Evolutionary conservation across 768 basidiomycete species (phyloP), one percentile per base, ranked within the genome.

Genomic region (Galerina sulciceps): DNA sequence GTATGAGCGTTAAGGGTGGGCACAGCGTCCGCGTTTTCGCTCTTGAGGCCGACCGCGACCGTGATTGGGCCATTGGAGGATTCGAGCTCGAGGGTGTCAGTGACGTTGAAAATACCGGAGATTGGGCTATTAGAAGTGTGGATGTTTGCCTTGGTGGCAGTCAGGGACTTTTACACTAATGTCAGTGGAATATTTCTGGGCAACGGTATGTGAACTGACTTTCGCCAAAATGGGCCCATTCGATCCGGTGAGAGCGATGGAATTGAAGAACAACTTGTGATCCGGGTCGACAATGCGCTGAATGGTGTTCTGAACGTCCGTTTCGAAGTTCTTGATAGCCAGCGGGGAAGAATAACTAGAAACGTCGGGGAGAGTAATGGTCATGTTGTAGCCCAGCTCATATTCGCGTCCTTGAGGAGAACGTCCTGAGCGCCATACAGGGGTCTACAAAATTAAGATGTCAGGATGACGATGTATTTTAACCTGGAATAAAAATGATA

Each of bases 31-130:
- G 17, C 20, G 15, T 55, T 40, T 26, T 26, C 22, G 11, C 37
- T 49, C 22, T 22, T 22, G 11, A 62, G 49, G 10, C 36, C 47
- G 15, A 58, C 57, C n/a, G 48, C 18, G 13, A 43, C 61, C 13
- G 40, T 22, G 17, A 62, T 59, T 1, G 34, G 35, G 43, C 37
- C 36, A 15, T 58, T 44, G 10, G 31, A 43, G n/a, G 53, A 47
- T n/a, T 37, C 41, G 10, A 62, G 43, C 9, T 37, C 10, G 4
- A 62, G 18, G 13, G 41, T 35, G 3, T 45, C 26, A 6, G 57
- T 51, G 2, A 54, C 45, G 34, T 55, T 51, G 42, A 55, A 62
- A 3, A 10, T 52, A 2, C 61, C 61, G 14, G 40, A 48, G 22
- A 62, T 55, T 1, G 11, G 14, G 3, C 22, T 42, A 18, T 58